A percentile compares a stretch with the other conserved stretches of the same genome.
Evolutionary conservation across 306 rosid species (phyloP).

Genomic region (Rosa chinensis): DNA sequence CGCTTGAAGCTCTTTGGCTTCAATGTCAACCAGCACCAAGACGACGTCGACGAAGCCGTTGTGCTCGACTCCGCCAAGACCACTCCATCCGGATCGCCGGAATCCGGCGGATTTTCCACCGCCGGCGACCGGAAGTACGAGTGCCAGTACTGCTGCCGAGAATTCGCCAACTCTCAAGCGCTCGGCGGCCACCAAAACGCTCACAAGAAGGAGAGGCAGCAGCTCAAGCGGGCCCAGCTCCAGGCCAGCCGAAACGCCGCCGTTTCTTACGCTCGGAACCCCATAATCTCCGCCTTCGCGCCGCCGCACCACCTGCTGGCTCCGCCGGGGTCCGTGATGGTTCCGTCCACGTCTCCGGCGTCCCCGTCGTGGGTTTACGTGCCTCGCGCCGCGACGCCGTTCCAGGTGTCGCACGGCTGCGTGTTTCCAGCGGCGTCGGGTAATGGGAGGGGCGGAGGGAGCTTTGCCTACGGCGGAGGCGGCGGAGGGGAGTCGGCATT

Average conservation of each 20-base stretch:
- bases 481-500: slow-evolving; percentile 56
- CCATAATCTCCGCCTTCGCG: slow-evolving; percentile 84
- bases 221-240: slow-evolving; percentile 82
- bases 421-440: slow-evolving; percentile 48
- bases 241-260: slow-evolving; percentile 84
- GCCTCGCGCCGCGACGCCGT: slow-evolving; percentile 60
- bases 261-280: slow-evolving; percentile 77
- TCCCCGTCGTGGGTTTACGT: slow-evolving; percentile 74
- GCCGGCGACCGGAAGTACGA: slow-evolving; percentile 83
- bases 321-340: slow-evolving; percentile 54
- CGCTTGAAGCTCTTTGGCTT: slow-evolving; percentile 83
- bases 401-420: slow-evolving; percentile 94
- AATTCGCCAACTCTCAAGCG: slow-evolving; percentile 96
- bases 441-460: slow-evolving; percentile 51
- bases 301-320: slow-evolving; percentile 85
- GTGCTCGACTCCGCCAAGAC: slow-evolving; percentile 50
- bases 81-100: slow-evolving; percentile 70
- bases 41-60: slow-evolving; percentile 51
- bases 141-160: slow-evolving; percentile 94
- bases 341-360: slow-evolving; percentile 32
- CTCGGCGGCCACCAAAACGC: slow-evolving; percentile 99
- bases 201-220: slow-evolving; percentile 95
- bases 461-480: slow-evolving; percentile 47
- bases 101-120: slow-evolving; percentile 50
- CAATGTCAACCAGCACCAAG: slow-evolving; percentile 44